These are phyloP conservation scores for Trichoderma sp. DNA, from an alignment of 2,329 filamentous ascomycete genomes.

Conservation along the genomic window DNA sequence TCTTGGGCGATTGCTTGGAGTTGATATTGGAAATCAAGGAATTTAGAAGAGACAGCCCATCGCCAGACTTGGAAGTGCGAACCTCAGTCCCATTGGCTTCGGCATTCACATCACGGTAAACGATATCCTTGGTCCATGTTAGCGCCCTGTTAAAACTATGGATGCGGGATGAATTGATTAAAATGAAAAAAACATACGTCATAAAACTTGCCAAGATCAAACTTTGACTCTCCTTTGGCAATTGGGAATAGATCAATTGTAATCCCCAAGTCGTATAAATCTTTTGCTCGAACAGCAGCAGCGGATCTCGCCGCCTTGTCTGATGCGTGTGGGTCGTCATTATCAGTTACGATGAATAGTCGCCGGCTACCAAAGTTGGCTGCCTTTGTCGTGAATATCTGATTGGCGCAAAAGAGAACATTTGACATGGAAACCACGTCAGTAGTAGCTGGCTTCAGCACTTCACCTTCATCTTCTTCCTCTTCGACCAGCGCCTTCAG, in stretches of 20 bases:
- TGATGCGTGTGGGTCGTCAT: constrained; percentile 77
- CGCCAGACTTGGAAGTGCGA: constrained; percentile 66
- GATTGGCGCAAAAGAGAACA: constrained; percentile 90
- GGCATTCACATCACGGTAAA: constrained; percentile 76
- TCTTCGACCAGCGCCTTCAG: constrained; percentile 77
- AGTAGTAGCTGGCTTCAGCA: constrained; percentile 68
- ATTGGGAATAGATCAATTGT: constrained; percentile 93
- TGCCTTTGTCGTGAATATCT: constrained; percentile 93
- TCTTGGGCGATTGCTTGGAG: constrained; percentile 82
- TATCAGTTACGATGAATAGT: constrained; percentile 94
- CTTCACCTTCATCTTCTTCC: constrained; percentile 67
- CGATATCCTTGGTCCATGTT: constrained; percentile 67
- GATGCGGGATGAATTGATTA: neutral
- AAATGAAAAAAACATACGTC: constrained; percentile 60
- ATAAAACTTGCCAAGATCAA: constrained; percentile 86
- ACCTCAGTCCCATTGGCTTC: constrained; percentile 60
- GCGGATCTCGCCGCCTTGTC: constrained; percentile 73
- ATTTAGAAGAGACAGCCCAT: constrained; percentile 76
- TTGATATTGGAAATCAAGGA: constrained; percentile 86
- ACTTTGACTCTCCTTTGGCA: constrained; percentile 66
- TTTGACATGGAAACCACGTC: constrained; percentile 80
- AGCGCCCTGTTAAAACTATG: neutral
- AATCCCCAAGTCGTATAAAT: constrained; percentile 91
- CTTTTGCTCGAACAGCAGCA: constrained; percentile 85
- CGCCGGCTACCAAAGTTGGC: constrained; percentile 91